Conservation (phyloP, 2,329 filamentous ascomycete genomes). For the Cucurbitaria berberidis region DNA sequence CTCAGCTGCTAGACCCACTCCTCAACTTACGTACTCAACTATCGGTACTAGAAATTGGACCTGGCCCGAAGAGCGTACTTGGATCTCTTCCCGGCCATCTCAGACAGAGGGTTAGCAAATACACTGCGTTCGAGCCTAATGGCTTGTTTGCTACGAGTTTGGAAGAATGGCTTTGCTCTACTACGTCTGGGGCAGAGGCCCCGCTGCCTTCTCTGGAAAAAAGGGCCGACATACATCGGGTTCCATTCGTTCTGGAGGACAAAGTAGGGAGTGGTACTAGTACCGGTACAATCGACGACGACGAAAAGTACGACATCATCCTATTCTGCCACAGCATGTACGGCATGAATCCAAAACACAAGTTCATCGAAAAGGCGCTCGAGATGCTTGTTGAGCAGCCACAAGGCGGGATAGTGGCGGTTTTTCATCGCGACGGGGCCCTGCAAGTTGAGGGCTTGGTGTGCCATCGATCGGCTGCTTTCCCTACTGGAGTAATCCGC, state of each 20-base stretch:
- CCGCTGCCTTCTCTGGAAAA: slow-evolving; percentile 53
- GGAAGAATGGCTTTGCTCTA: slow-evolving; percentile 50
- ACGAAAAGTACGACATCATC: slow-evolving; percentile 58
- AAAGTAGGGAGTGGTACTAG: slow-evolving; percentile 21
- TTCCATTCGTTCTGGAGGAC: slow-evolving; percentile 49
- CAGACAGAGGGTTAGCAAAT: slow-evolving; percentile 56
- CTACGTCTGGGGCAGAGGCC: slow-evolving; percentile 27
- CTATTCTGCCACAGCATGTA: slow-evolving; percentile 71
- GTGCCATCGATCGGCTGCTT: slow-evolving; percentile 55
- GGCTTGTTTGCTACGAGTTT: slow-evolving; percentile 53
- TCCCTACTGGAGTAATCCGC: slow-evolving; percentile 53
- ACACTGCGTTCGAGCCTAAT: slow-evolving; percentile 63
- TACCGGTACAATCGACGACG: slow-evolving; percentile 19
- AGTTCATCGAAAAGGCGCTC: slow-evolving; percentile 56
- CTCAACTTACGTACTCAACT: slow-evolving; percentile 51
- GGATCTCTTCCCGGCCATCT: slow-evolving; percentile 54
- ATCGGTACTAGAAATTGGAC: slow-evolving; percentile 66
- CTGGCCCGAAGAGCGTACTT: slow-evolving; percentile 63
- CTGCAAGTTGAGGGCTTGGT: slow-evolving; percentile 58
- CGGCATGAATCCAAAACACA: slow-evolving; percentile 60
- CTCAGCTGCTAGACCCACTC: slow-evolving; percentile 50
- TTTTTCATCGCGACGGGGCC: slow-evolving; percentile 61
- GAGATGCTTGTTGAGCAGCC: slow-evolving; percentile 52
- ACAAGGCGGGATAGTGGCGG: slow-evolving; percentile 54
- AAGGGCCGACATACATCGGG: slow-evolving; percentile 49